A percentile compares a stretch with the other conserved stretches of the same genome.
phyloP scores from a whole-genome alignment of 148 eudicot genomes.

The Dianthus caryophyllus region DNA sequence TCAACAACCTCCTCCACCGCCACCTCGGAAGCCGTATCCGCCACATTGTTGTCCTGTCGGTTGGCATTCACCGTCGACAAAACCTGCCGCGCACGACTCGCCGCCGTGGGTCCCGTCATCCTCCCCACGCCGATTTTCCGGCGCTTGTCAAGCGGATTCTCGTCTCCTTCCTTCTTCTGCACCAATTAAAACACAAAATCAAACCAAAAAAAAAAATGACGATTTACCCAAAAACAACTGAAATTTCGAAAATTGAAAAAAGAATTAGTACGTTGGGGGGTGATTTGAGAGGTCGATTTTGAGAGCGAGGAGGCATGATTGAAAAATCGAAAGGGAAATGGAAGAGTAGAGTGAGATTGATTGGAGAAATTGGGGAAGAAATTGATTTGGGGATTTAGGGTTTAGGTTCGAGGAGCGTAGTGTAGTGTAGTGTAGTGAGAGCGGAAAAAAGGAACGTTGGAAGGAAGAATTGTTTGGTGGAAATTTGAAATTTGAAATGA shows the following conservation, averaged over 20 bases:
- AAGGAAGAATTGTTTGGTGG: no score
- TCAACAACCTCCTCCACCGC: constrained; percentile 41
- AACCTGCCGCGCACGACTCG: constrained; percentile 42
- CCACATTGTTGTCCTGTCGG: constrained; percentile 24
- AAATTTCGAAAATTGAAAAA: background rate
- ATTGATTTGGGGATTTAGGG: constrained; percentile 27
- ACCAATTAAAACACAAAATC: constrained; percentile 4
- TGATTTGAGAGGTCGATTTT: constrained; percentile 48
- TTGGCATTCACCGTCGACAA: constrained; percentile 32
- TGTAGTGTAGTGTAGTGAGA: background rate
- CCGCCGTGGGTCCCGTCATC: constrained; percentile 33
- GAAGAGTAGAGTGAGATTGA: background rate
- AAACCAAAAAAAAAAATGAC: background rate
- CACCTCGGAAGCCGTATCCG: constrained; percentile 23
- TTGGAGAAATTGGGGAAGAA: constrained; percentile 11
- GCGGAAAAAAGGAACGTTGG: no score
- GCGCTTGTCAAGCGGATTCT: constrained; percentile 41
- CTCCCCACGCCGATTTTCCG: constrained; percentile 39
- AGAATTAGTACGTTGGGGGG: constrained; percentile 32
- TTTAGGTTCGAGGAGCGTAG: constrained; percentile 23
- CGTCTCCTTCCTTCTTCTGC: constrained; percentile 47
- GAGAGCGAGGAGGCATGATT: constrained; percentile 41
- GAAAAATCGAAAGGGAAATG: background rate
- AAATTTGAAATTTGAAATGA: no score
- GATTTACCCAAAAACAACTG: background rate